Evolutionary conservation across 768 basidiomycete species (phyloP), one percentile per base, ranked within the genome.

Genomic region (Amanita phalloides): DNA sequence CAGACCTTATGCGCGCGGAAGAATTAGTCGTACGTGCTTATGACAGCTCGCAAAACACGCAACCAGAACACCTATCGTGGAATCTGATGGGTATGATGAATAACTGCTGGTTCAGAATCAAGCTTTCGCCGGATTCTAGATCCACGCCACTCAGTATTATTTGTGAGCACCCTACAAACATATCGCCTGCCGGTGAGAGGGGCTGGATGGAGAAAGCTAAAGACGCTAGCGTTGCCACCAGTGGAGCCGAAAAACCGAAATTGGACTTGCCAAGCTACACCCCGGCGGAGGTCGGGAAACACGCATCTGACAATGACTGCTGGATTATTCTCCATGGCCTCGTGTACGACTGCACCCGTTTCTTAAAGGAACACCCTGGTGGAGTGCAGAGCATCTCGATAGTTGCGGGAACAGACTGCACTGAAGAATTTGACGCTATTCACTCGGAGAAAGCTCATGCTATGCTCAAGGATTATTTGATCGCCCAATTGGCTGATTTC

Each of bases 181-280:
- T 48, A 23, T 48, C 46, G 14, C 37, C 17, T 26, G 59, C 64
- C 72, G 58, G 74, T 71, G 53, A 68, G 17, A 74, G 74, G 4
- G 79, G 81, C 3, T 84, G 82, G 82, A 82, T 83, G 81, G 71
- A 79, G 59, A 68, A 78, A 10, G 59, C 79, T 54, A 78, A 79
- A 62, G 61, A 14, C 21, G 23, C 46, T 35, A 21, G 11, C 14
- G 17, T 14, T 36, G 33, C 33, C 10, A 6, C 21, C 11, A 20
- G 17, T 6, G 13, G 2, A 3, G 2, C 20, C 13, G 33, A 33
- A 37, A 35, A 35, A 23, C 33, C 35, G 17, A 48, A 36, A 20
- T 13, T 48, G 17, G 46, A 37, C 35, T 13, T 48, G 20, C 46
- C 46, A 13, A 48, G 35, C 7, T 48, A 48, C 17, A 25, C 46